These are phyloP conservation scores for Cyberlindnera mississippiensis DNA, from an alignment of 805 yeast species.

Conservation along the genomic window DNA sequence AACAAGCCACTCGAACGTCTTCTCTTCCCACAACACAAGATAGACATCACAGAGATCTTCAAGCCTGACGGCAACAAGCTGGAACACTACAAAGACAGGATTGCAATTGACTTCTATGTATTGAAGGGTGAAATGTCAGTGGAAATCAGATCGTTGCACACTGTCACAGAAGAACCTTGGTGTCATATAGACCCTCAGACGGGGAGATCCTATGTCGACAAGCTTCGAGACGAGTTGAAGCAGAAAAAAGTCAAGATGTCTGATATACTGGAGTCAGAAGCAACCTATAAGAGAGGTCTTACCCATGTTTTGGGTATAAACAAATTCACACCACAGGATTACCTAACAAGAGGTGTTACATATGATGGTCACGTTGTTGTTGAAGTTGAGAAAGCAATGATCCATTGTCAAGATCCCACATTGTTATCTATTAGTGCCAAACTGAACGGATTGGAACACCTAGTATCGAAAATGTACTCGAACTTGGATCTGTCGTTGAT, in stretches of 20 bases:
- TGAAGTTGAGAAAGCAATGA: slow-evolving; percentile 54
- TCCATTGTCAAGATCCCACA: slow-evolving; percentile 65
- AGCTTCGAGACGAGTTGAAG: slow-evolving; percentile 49
- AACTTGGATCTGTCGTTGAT: slow-evolving; percentile 25
- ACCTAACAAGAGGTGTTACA: slow-evolving; percentile 60
- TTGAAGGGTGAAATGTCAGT: slow-evolving; percentile 60
- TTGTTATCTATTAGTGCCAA: slow-evolving; percentile 59
- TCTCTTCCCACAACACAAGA: slow-evolving; percentile 54
- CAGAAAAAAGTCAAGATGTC: slow-evolving; percentile 38
- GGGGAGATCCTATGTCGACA: slow-evolving; percentile 56
- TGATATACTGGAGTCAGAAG: slow-evolving; percentile 37
- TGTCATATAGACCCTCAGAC: slow-evolving; percentile 39
- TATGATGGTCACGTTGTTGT: slow-evolving; percentile 57
- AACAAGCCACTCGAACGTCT: slow-evolving; percentile 51
- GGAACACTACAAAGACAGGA: slow-evolving; percentile 31
- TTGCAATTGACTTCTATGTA: slow-evolving; percentile 55
- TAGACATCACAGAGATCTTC: slow-evolving; percentile 37
- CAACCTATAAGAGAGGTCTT: slow-evolving; percentile 30
- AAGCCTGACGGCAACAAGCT: slow-evolving; percentile 28
- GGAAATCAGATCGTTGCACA: slow-evolving; percentile 50
- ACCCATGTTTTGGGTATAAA: slow-evolving; percentile 31
- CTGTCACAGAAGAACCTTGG: slow-evolving; percentile 62
- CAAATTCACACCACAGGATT: slow-evolving; percentile 41
- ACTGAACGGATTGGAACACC: slow-evolving; percentile 52
- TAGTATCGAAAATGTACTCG: slow-evolving; percentile 23